phyloP scores from a whole-genome alignment of 176 grass and related monocot genomes.

The Zizania latifolia region DNA sequence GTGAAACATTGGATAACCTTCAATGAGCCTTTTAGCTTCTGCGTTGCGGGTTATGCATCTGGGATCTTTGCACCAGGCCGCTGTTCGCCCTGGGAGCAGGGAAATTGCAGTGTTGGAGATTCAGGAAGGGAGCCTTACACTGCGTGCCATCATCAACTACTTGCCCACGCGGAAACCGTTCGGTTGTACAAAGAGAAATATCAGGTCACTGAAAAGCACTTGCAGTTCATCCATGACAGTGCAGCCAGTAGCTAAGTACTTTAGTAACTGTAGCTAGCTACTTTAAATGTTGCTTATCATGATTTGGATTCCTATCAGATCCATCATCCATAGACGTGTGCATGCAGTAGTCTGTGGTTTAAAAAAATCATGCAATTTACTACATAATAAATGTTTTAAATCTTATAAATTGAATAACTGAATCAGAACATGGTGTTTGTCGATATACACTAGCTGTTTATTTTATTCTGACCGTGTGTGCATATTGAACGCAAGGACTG shows the following conservation, averaged over 20 bases:
- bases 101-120: conserved; percentile 41
- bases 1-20: conserved; percentile 77
- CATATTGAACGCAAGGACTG: no score
- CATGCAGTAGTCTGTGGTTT: no score
- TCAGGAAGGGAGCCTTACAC: conserved; percentile 58
- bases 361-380: no score
- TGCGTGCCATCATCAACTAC: conserved; percentile 40
- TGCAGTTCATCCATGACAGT: background rate
- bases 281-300: no score
- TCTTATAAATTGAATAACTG: background rate
- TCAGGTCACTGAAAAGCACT: conserved; percentile 42
- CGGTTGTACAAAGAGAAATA: conserved; percentile 51
- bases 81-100: conserved; percentile 41
- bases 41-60: background rate
- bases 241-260: no score
- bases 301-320: no score
- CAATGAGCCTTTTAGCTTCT: conserved; percentile 54
- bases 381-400: background rate
- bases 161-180: conserved; percentile 46
- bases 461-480: no score
- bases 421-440: no score
- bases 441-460: no score
- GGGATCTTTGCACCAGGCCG: conserved; percentile 23
- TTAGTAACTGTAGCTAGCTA: no score
- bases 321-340: no score